Base-by-base conservation (phyloP, 495 filamentous ascomycete genomes). In the Choiromyces venosus region DNA sequence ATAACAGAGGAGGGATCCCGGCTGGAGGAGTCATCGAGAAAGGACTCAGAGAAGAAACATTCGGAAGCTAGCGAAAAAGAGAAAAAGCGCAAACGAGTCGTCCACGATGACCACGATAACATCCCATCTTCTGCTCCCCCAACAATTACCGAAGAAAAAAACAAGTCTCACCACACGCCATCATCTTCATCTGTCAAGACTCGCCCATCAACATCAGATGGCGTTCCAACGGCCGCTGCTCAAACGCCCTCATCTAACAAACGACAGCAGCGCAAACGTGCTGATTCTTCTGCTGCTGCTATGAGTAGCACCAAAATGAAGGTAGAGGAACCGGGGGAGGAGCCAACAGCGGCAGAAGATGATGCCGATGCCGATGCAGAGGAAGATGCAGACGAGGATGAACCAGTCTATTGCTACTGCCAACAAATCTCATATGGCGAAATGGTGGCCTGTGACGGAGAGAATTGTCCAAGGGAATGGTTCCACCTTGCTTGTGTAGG, bases 361-460 rank as follows among this genome's bases (percentile, higher is more conserved):
- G 83, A 81, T 42, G 83, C 84, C 4, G 86, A 86, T 39, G 88
- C 87, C 1, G 88, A 90, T 56, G 88, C 87, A 3, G 89, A 90
- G 33, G 89, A 87, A 7, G 92, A 92, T 38, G 88, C 88, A 19
- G 93, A 93, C 69, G 90, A 87, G 19, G 89, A 93, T 71, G 95
- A 97, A 81, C 92, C 91, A 18, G 85, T 89, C 65, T 99, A 97
- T 83, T 99, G 95, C 83, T 92, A 93, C 83, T 99, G 95, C 82
- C 92, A 97, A 76, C 88, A 90, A 73, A 89, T 97, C 40, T 95
- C 91, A 79, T 99, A 97, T 80, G 95, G 95, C 33, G 92, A 96
- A 83, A 99, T 99, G 95, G 92, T 99, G 21, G 95, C 91, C n/a
- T 99, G 95, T 76, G 95, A 99, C 80, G 92, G 90, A 65, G 91